phyloP scores from a whole-genome alignment of 345 rosid species.

The Citrus medica region DNA sequence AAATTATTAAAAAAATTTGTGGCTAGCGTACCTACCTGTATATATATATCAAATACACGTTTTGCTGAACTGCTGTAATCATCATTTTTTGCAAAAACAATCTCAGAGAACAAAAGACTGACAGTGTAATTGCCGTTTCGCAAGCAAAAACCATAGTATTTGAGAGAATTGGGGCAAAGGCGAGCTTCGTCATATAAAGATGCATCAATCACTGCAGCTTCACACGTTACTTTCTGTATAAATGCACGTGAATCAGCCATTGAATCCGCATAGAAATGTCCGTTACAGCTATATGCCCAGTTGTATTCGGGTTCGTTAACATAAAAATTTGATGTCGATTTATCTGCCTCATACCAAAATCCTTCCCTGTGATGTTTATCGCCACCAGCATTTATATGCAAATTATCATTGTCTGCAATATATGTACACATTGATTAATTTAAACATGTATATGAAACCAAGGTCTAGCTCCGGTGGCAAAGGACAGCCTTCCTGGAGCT shows the following conservation, averaged over 20 bases:
- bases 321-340: neutral
- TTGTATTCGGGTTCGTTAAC: neutral
- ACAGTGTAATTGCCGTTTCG: conserved; percentile 15
- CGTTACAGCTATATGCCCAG: conserved; percentile 28
- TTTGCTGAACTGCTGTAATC: conserved; percentile 11
- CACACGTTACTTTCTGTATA: conserved; percentile 3
- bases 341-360: conserved; percentile 11
- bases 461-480: too few species aligned
- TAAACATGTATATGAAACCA: too few species aligned
- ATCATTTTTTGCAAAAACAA: conserved; percentile 1
- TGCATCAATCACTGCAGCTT: neutral
- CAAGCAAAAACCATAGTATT: conserved; percentile 22
- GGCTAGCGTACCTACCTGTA: conserved; percentile 11
- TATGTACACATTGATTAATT: neutral
- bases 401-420: conserved; percentile 1
- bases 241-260: neutral
- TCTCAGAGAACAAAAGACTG: conserved; percentile 22
- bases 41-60: conserved; percentile 25
- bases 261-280: neutral
- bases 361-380: too few species aligned
- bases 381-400: conserved; percentile 25
- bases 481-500: too few species aligned
- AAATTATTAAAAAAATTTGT: too few species aligned
- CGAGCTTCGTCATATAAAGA: conserved; percentile 15
- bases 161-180: conserved; percentile 20